Evolutionary conservation across 2,329 filamentous ascomycete species (phyloP).

Genomic region (Trichoderma cornu-damae): DNA sequence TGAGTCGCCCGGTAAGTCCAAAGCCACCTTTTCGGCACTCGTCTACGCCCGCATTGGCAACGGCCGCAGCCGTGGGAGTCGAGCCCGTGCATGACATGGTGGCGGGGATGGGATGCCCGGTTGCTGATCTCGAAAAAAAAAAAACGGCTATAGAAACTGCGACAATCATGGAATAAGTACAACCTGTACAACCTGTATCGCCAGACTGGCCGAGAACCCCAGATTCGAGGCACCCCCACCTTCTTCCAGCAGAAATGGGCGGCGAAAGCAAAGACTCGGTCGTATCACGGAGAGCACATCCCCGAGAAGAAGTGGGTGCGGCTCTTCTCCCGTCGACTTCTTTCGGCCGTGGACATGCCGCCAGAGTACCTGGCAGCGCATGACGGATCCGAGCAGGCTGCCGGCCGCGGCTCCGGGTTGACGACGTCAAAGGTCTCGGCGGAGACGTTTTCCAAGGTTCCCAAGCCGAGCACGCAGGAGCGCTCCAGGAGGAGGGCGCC

Average conservation of each 20-base stretch:
- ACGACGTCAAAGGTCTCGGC: constrained; percentile 31
- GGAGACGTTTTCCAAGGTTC: constrained; percentile 32
- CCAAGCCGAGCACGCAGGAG: constrained; percentile 23
- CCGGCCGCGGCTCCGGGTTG: constrained; percentile 74
- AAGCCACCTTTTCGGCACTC: not conserved
- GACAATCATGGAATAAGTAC: constrained; percentile 96
- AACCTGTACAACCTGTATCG: constrained; percentile 81
- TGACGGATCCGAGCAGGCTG: constrained; percentile 78
- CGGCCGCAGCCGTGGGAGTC: not conserved
- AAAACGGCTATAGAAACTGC: constrained; percentile 66
- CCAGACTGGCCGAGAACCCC: constrained; percentile 30
- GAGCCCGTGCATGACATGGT: not conserved
- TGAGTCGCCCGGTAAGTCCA: constrained; percentile 58
- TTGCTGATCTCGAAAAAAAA: not conserved
- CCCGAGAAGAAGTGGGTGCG: constrained; percentile 89
- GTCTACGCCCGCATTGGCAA: not conserved
- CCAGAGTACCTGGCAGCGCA: constrained; percentile 69
- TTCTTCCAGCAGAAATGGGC: constrained; percentile 99
- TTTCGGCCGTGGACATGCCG: constrained; percentile 81
- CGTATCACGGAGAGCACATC: constrained; percentile 93
- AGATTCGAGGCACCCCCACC: constrained; percentile 46
- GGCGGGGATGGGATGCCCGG: constrained; percentile 11
- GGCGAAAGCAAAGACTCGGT: constrained; percentile 76
- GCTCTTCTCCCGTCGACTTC: constrained; percentile 79
- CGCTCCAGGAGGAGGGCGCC: constrained; percentile 20